Evolutionary conservation across 805 yeast species (phyloP), one percentile per base, ranked within the genome.

Genomic region (Ogataea ramenticola): DNA sequence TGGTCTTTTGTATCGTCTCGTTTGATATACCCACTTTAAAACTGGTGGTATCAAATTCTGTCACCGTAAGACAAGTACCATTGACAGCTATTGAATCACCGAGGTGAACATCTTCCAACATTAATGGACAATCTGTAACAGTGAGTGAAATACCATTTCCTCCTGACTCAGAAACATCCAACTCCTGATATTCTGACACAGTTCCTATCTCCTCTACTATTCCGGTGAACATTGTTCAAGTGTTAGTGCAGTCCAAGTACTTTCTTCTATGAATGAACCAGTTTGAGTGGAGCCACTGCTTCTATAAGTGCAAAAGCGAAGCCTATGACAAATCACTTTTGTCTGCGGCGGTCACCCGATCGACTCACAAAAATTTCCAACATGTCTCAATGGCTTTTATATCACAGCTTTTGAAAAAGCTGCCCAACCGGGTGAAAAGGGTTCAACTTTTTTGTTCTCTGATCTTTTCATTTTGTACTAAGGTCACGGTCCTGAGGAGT

Each of bases 11-110:
- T 33, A 93, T 70, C 0, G 99, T 90, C 57, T 93, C 99, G 10
- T 95, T 95, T 1, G 96, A 86, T 26, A 93, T 68, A 0, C 99
- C 99, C 3, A 91, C 95, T 60, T 85, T 88, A 69, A 93, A 93
- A 6, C 64, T 63, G 6, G 65, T 66, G 31, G 69, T 64, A 42
- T 57, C 60, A 54, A 87, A 89, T 51, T 82, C 89, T 0, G 96
- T 89, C 8, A 91, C 97, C 0, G 99, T 93, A 30, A 93, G 71
- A 64, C 99, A 93, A 3, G 77, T 78, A 9, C 99, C 99, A 58
- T 86, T 86, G 26, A 91, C 77, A 24, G 93, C 79, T 46, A 93
- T 93, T 15, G 96, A 86, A 65, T 93, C 99, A 12, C 99, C 99
- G 33, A 91, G 65, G 56, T 89, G 90, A 49, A 86, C 89, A 60